These are phyloP conservation scores for Linderina pennispora DNA, from an alignment of 192 early-diverging fungal genomes.

Conservation along the genomic window DNA sequence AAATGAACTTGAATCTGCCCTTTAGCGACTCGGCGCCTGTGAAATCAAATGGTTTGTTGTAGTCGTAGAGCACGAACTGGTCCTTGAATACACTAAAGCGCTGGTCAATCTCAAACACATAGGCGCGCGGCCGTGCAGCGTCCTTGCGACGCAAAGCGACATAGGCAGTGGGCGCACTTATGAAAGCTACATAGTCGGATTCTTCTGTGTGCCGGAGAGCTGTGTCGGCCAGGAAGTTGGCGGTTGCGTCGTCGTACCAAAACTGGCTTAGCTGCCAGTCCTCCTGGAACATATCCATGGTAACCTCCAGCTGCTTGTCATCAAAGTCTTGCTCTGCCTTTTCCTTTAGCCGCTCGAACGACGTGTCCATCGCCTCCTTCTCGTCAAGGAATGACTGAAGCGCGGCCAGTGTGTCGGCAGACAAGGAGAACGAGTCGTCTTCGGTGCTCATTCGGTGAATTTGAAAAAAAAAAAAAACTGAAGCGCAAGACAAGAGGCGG, in stretches of 20 bases:
- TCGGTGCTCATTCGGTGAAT: too few species aligned
- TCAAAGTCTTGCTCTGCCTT: slow-evolving; percentile 46
- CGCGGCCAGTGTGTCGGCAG: slow-evolving; percentile 46
- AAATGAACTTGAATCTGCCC: slow-evolving; percentile 59
- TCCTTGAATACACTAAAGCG: slow-evolving; percentile 65
- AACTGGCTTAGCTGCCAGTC: slow-evolving; percentile 72
- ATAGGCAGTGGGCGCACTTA: slow-evolving; percentile 41
- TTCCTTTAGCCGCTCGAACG: slow-evolving; percentile 55
- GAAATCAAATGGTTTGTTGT: slow-evolving; percentile 57
- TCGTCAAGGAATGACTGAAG: slow-evolving; percentile 62
- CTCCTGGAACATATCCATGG: slow-evolving; percentile 67
- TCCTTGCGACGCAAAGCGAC: slow-evolving; percentile 30
- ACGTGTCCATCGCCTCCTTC: slow-evolving; percentile 56
- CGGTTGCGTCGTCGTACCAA: slow-evolving; percentile 52
- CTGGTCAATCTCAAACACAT: slow-evolving; percentile 69
- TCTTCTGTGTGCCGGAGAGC: slow-evolving; percentile 39
- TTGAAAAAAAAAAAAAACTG: too few species aligned
- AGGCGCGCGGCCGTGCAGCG: slow-evolving; percentile 31
- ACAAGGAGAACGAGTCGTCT: slow-evolving; percentile 34
- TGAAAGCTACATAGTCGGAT: slow-evolving; percentile 33
- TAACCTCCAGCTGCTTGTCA: slow-evolving; percentile 24
- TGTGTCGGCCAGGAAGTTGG: slow-evolving; percentile 42
- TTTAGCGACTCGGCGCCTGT: slow-evolving; percentile 31
- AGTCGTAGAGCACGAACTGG: slow-evolving; percentile 70
- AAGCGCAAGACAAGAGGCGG: too few species aligned